A percentile compares a stretch with the other conserved stretches of the same genome.
Conservation (phyloP, 202 grass and related monocot species). For the Sporobolus alterniflorus region DNA sequence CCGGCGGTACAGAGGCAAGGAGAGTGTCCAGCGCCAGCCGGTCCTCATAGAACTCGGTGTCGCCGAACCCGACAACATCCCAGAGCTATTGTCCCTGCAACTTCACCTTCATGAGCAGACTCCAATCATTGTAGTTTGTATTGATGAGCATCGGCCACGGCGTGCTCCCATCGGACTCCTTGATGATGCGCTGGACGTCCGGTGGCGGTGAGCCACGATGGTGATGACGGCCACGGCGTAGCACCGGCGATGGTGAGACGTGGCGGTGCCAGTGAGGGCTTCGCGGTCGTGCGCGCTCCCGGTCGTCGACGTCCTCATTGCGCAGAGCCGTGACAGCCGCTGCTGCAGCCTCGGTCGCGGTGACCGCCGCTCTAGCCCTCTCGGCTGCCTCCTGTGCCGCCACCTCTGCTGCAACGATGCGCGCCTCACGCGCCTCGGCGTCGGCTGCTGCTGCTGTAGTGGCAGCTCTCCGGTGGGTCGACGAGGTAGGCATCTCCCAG, state of each 20-base stretch:
- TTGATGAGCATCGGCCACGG: neutral
- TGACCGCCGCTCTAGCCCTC: neutral
- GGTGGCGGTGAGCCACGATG: no score
- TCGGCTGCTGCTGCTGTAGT: fast-evolving
- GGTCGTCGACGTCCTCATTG: neutral
- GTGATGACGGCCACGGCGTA: neutral
- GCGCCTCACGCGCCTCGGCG: neutral
- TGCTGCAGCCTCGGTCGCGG: neutral
- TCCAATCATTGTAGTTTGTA: neutral
- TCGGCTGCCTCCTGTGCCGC: no score
- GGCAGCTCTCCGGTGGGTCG: no score
- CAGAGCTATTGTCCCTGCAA: no score
- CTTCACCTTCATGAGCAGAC: neutral
- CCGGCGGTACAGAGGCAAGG: neutral
- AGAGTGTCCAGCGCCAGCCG: neutral
- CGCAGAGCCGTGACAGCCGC: neutral
- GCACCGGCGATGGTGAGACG: constrained; percentile 11
- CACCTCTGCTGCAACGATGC: neutral
- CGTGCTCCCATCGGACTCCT: neutral
- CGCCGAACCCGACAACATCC: no score
- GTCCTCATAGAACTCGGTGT: neutral
- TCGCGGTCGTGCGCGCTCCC: neutral
- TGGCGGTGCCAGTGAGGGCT: constrained; percentile 9
- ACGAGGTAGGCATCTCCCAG: no score
- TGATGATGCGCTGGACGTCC: neutral